A percentile compares a stretch with the other conserved stretches of the same genome.
Evolutionary conservation across 2,329 filamentous ascomycete species (phyloP).

Genomic region (Coniochaeta sp.): DNA sequence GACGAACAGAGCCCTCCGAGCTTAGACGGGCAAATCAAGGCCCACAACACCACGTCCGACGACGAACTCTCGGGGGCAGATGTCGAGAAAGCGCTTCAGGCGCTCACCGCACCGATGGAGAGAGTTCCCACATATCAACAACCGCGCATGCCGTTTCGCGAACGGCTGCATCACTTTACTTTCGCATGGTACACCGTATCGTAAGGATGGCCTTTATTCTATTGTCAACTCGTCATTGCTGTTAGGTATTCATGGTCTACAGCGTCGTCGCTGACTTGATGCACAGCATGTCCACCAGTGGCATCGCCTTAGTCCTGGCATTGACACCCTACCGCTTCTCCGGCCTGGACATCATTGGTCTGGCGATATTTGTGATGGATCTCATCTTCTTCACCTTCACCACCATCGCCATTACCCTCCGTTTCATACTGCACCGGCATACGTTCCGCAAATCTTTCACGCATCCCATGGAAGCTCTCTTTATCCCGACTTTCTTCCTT

Average conservation of each 20-base stretch:
- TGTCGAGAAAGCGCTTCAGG: neutral
- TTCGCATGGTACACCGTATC: slow-evolving; percentile 26
- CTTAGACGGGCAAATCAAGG: neutral
- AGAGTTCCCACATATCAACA: slow-evolving; percentile 21
- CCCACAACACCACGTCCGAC: neutral
- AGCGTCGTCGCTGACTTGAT: neutral
- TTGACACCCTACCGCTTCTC: slow-evolving; percentile 29
- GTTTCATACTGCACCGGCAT: slow-evolving; percentile 35
- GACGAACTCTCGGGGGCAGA: neutral
- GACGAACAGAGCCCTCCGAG: neutral
- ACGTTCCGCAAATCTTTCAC: slow-evolving; percentile 36
- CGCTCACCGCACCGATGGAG: slow-evolving; percentile 10
- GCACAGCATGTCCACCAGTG: slow-evolving; percentile 21
- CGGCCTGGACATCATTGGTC: slow-evolving; percentile 42
- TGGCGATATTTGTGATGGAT: slow-evolving; percentile 42
- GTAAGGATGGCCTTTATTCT: slow-evolving; percentile 11
- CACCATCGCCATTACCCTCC: slow-evolving; percentile 24
- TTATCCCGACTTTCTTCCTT: slow-evolving; percentile 56
- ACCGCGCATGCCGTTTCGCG: slow-evolving; percentile 18
- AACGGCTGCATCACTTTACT: slow-evolving; percentile 22
- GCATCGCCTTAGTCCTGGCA: slow-evolving; percentile 19
- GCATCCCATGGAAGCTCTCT: slow-evolving; percentile 47
- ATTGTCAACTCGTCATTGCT: neutral
- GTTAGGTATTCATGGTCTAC: neutral
- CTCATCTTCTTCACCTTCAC: slow-evolving; percentile 35